Base-by-base conservation (phyloP, 1,139 yeast species). In the Yarrowia galli region DNA sequence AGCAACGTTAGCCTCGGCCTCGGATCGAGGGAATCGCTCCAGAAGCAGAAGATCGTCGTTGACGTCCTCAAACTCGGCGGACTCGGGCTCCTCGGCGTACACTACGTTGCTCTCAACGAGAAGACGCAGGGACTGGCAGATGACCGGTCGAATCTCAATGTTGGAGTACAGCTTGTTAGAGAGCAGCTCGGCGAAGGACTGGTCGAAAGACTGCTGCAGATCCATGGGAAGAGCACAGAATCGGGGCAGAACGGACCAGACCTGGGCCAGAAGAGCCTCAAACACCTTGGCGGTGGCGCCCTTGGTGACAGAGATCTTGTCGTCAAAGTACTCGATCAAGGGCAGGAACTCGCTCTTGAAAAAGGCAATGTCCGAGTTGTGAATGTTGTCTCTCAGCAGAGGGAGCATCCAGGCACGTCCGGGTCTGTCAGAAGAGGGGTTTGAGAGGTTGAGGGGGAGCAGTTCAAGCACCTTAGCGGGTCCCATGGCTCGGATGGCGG, bases 371-470 rank as follows among this genome's bases (percentile, higher is more conserved):
- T 84, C 83, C 1, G 98, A 89, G 75, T 86, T 85, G 73, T 88
- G 85, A 36, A 92, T 90, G 74, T 91, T 87, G 73, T 93, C 98
- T 79, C 98, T 89, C 70, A 95, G 84, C 45, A 96, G 77, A n/a
- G 99, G 99, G 71, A 95, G 83, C 73, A 95, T 76, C 98, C 98
- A 95, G 64, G 98, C 98, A 77, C 98, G 86, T 65, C 97, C 97
- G 61, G 81, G 79, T 23, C 73, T 75, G 40, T 74, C 68, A 51
- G 79, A 79, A 22, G 81, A 77, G 6, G 87, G 81, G 60, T 82
- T 81, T 35, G 83, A 79, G 74, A 95, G 82, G 75, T 93, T 92
- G 75, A 95, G 82, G 12, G 99, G 99, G 56, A 95, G 82, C 10
- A 85, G 81, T 66, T 85, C 79, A 70, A 95, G 80, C 3, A 95